Percentiles rank a stretch among this genome's conserved stretches.
Evolutionary conservation across 2,329 filamentous ascomycete species (phyloP).

Genomic region (Remersonia thermophila): DNA sequence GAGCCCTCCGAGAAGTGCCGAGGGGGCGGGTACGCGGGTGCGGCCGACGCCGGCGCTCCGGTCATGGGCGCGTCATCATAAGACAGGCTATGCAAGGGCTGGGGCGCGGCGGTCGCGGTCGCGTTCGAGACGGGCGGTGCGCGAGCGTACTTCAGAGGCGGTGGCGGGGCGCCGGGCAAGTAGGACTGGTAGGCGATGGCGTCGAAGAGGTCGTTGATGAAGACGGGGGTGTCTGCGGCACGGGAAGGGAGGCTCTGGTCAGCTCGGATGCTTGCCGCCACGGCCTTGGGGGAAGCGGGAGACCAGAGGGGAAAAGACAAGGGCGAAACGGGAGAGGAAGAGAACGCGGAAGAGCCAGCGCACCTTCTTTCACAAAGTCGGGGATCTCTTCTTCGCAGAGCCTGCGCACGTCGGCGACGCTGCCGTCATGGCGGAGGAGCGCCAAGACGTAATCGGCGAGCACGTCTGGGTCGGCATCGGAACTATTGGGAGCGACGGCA

Average conservation of each 20-base stretch:
- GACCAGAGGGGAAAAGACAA: no score
- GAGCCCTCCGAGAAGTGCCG: conserved; percentile 16
- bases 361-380: conserved; percentile 62
- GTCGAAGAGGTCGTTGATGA: conserved; percentile 60
- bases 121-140: conserved; percentile 9
- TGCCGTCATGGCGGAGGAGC: conserved; percentile 58
- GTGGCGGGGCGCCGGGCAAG: conserved; percentile 40
- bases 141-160: conserved; percentile 18
- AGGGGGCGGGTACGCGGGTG: conserved; percentile 1
- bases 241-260: not conserved
- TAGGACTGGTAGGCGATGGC: conserved; percentile 52
- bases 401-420: conserved; percentile 48
- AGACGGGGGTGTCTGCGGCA: conserved; percentile 40
- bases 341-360: not conserved
- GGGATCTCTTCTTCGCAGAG: conserved; percentile 60
- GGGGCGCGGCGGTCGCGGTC: conserved; percentile 8
- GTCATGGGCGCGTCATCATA: conserved; percentile 13
- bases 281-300: not conserved
- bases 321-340: not conserved
- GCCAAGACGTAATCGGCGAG: conserved; percentile 78
- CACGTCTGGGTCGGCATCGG: conserved; percentile 69
- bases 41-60: not conserved
- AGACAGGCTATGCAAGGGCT: conserved; percentile 10
- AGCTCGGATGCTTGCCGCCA: not conserved
- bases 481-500: conserved; percentile 33